Evolutionary conservation across 2,329 filamentous ascomycete genomes (phyloP).

Genomic region (Venturia carpophila): DNA sequence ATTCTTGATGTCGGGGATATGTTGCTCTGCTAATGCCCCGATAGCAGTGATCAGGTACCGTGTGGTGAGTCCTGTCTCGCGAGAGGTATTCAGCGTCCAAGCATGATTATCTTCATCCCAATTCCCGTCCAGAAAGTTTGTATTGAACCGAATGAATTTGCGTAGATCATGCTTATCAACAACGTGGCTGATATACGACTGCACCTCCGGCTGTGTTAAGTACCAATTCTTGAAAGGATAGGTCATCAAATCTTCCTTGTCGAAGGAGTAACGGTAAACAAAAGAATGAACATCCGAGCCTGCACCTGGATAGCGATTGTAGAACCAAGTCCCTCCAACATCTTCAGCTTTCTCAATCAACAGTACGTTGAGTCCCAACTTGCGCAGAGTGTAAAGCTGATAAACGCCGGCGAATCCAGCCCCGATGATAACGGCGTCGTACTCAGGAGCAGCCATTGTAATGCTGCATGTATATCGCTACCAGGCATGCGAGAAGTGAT

Average conservation of each 20-base stretch:
- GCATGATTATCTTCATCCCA: slow-evolving; percentile 42
- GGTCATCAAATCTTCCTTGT: not conserved
- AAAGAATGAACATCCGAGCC: slow-evolving; percentile 33
- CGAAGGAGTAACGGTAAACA: slow-evolving; percentile 32
- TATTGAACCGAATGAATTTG: slow-evolving; percentile 15
- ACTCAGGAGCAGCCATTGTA: not conserved
- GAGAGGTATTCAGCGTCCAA: slow-evolving; percentile 46
- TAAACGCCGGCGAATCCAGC: slow-evolving; percentile 28
- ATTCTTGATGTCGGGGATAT: slow-evolving; percentile 27
- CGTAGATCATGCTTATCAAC: slow-evolving; percentile 14
- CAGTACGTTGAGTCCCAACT: slow-evolving; percentile 27
- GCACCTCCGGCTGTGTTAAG: not conserved
- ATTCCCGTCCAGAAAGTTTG: not conserved
- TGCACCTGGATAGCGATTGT: slow-evolving; percentile 34
- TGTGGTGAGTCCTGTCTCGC: slow-evolving; percentile 43
- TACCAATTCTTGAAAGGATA: not conserved
- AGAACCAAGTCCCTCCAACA: slow-evolving; percentile 45
- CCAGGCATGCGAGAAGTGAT: not conserved
- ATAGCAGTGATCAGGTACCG: slow-evolving; percentile 46
- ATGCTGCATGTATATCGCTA: not conserved
- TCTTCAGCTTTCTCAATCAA: slow-evolving; percentile 41
- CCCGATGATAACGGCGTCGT: slow-evolving; percentile 26
- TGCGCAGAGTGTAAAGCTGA: slow-evolving; percentile 25
- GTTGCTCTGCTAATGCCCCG: slow-evolving; percentile 54
- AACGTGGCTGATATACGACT: not conserved